Evolutionary conservation across 805 yeast species (phyloP).

Genomic region (Lachancea meyersii): DNA sequence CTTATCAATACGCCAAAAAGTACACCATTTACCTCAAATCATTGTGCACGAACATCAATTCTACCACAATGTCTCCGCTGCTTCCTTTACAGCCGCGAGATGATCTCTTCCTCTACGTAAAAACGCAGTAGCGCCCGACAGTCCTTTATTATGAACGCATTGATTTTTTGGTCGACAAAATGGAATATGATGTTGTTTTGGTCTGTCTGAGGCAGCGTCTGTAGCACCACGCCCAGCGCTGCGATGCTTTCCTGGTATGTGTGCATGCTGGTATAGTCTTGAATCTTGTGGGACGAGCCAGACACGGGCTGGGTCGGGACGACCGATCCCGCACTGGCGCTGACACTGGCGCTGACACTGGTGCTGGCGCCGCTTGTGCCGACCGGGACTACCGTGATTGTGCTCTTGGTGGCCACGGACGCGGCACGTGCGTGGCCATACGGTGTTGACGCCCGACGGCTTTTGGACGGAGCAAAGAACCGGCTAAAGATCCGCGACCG

Average conservation of each 20-base stretch:
- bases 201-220: constrained; percentile 10
- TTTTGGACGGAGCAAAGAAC: constrained; percentile 5
- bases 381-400: constrained; percentile 2
- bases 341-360: background rate
- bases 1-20: too few species aligned
- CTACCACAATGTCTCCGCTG: background rate
- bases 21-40: too few species aligned
- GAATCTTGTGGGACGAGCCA: constrained; percentile 5
- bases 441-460: background rate
- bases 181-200: constrained; percentile 16
- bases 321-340: too few species aligned
- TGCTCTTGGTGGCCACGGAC: constrained; percentile 1
- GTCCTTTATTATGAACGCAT: constrained; percentile 16
- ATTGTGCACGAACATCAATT: too few species aligned
- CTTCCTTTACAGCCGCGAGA: background rate
- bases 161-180: constrained; percentile 12
- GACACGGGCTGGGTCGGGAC: background rate
- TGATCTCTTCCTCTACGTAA: constrained; percentile 3
- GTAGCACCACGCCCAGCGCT: constrained; percentile 10
- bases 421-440: background rate
- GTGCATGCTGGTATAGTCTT: constrained; percentile 10
- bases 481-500: constrained; percentile 5
- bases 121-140: constrained; percentile 11
- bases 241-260: constrained; percentile 13
- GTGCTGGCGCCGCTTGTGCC: background rate